phyloP scores from a whole-genome alignment of 345 rosid genomes.

The Hibiscus trionum region DNA sequence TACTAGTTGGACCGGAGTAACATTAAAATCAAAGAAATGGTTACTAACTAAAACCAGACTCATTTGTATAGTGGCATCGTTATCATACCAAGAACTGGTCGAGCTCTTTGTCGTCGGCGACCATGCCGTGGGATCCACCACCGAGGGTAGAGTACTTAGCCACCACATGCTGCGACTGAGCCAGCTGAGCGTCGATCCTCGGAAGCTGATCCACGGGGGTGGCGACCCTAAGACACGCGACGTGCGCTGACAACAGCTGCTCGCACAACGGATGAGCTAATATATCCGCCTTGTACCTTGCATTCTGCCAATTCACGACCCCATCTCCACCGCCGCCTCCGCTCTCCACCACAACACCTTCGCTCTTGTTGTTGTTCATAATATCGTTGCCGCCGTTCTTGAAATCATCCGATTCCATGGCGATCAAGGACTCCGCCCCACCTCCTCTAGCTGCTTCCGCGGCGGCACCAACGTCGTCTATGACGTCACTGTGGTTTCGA shows the following conservation, averaged over 20 bases:
- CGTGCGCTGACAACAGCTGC: constrained; percentile 88
- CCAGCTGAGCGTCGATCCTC: constrained; percentile 92
- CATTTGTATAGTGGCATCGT: background rate
- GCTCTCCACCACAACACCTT: constrained; percentile 37
- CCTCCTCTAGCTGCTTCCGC: constrained; percentile 21
- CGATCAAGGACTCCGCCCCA: constrained; percentile 36
- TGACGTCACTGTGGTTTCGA: constrained; percentile 48
- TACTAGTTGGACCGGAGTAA: too few species aligned
- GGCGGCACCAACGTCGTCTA: constrained; percentile 43
- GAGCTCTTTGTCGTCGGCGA: constrained; percentile 83
- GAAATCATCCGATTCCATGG: constrained; percentile 40
- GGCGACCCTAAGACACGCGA: constrained; percentile 80
- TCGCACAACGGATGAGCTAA: constrained; percentile 86
- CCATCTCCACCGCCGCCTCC: constrained; percentile 35
- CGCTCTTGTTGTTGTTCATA: constrained; percentile 33
- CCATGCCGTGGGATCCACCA: constrained; percentile 45
- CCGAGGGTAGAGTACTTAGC: constrained; percentile 74
- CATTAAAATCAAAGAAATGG: too few species aligned
- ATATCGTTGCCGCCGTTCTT: constrained; percentile 26
- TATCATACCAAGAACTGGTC: constrained; percentile 92
- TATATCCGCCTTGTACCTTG: constrained; percentile 80
- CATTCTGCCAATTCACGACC: constrained; percentile 78
- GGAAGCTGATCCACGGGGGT: constrained; percentile 96
- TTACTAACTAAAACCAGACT: too few species aligned
- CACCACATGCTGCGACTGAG: constrained; percentile 93